Evolutionary conservation across 208 protist genomes (phyloP).

Genomic region (Spongospora subterranea): DNA sequence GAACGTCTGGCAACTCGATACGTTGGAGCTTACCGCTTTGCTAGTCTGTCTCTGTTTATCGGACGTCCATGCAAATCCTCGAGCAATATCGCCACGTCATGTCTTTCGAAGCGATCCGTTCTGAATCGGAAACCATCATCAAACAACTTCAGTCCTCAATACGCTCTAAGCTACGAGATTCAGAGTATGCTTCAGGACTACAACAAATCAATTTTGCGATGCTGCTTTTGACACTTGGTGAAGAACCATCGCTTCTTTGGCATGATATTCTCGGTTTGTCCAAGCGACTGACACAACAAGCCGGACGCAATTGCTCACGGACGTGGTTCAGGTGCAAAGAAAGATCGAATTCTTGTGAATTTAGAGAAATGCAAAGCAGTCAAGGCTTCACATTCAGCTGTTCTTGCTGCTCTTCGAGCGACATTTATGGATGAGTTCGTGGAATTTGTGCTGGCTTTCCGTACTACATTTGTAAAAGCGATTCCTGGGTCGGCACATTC

Average conservation of each 20-base stretch:
- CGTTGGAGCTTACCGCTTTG: background rate
- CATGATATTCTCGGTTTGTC: constrained; percentile 5
- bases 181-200: background rate
- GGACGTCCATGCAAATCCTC: background rate
- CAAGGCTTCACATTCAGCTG: background rate
- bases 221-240: constrained; percentile 3
- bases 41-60: background rate
- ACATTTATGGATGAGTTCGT: background rate
- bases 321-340: background rate
- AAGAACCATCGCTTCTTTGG: constrained; percentile 17
- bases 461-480: background rate
- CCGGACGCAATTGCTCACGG: too few species aligned
- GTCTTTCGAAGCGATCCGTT: constrained; percentile 15
- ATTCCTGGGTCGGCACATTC: background rate
- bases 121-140: background rate
- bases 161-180: constrained; percentile 23
- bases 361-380: background rate
- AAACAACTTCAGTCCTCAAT: background rate
- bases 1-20: too few species aligned
- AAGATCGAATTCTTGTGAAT: background rate
- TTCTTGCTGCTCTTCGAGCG: background rate
- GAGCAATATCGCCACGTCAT: background rate
- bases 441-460: background rate
- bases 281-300: background rate
- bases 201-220: background rate